Percentiles rank a stretch among this genome's conserved stretches.
Evolutionary conservation across 495 filamentous ascomycete genomes (phyloP).

Genomic region (Talaromyces ruber): DNA sequence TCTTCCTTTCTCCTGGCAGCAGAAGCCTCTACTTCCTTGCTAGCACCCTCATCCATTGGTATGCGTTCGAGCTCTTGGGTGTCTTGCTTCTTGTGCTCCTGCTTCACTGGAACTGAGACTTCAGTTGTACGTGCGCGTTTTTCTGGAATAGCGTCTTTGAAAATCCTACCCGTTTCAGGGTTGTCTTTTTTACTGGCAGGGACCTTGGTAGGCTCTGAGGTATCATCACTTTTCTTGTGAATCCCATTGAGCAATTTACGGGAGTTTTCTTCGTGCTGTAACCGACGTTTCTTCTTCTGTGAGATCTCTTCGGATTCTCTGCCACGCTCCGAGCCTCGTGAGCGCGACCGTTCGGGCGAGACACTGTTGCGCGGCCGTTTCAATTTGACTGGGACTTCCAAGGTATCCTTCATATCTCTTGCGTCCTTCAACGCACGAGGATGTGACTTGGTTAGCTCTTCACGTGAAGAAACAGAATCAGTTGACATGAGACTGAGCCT

Average conservation of each 20-base stretch:
- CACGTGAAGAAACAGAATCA: constrained; percentile 33
- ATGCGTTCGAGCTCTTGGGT: constrained; percentile 21
- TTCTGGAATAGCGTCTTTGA: constrained; percentile 1
- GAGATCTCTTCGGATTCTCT: constrained; percentile 6
- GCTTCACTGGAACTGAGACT: constrained; percentile 16
- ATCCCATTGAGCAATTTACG: constrained; percentile 23
- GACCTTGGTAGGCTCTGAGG: constrained; percentile 17
- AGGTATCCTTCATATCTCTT: constrained; percentile 25
- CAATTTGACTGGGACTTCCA: constrained; percentile 17
- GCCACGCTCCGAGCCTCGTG: constrained; percentile 29
- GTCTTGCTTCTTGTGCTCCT: constrained; percentile 23
- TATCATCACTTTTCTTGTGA: constrained; percentile 20
- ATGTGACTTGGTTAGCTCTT: constrained; percentile 28
- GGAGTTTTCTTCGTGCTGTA: constrained; percentile 34
- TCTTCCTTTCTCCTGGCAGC: constrained; percentile 18
- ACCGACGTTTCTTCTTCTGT: constrained; percentile 42
- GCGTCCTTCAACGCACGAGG: constrained; percentile 29
- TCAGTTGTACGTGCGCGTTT: constrained; percentile 6
- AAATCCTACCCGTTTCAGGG: constrained; percentile 12
- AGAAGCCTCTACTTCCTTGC: constrained; percentile 11
- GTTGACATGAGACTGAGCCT: constrained; percentile 31
- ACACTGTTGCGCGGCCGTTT: constrained; percentile 61
- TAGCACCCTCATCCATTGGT: constrained; percentile 14
- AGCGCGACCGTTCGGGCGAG: constrained; percentile 54
- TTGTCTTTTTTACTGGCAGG: constrained; percentile 17